Base-by-base conservation (phyloP, 495 filamentous ascomycete species). In the Penicillium silybi region DNA sequence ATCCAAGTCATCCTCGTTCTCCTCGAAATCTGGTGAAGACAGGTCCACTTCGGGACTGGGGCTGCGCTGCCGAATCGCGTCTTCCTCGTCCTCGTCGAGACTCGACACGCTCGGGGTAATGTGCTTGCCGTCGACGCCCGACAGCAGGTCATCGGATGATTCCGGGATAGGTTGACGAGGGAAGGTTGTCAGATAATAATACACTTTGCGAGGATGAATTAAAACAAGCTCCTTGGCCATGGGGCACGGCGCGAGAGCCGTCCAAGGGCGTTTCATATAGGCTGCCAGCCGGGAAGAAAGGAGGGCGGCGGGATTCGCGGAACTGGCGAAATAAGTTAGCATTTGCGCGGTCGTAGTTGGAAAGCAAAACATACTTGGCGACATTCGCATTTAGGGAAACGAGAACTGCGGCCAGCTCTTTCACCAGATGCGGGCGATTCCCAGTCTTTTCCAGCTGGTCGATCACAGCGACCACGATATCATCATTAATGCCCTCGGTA, bases 41-140 rank as follows among this genome's bases (percentile, higher is more conserved):
- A 98, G 77, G 64, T 96, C 90, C 17, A 98, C 84, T 68, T 98
- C 93, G 7, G 93, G 93, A 48, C 90, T 96, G 6, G 89, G 89
- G 47, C 84, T 81, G 44, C 92, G 86, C 54, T 85, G 78, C 47
- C 90, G 85, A 50, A 88, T 84, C 43, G 81, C 74, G 50, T 92
- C 88, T 48, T 85, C 85, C 34, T 86, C 83, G 20, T 92, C 89
- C 52, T 76, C 66, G 42, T 80, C 63, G 74, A 89, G 34, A 55
- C 85, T 92, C 15, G 90, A 95, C 13, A 93, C 75, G 26, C 90
- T 92, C 0, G 95, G 93, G 6, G 92, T 93, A 53, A 93, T 86
- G 39, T 76, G 68, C 50, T 76, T 78, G 47, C 77, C 71, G 50
- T 76, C 67, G 40, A 73, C 53, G 45, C 56, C 66, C 10, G 67